Base-by-base conservation (phyloP, 2,329 filamentous ascomycete species). In the Sclerotinia glacialis region DNA sequence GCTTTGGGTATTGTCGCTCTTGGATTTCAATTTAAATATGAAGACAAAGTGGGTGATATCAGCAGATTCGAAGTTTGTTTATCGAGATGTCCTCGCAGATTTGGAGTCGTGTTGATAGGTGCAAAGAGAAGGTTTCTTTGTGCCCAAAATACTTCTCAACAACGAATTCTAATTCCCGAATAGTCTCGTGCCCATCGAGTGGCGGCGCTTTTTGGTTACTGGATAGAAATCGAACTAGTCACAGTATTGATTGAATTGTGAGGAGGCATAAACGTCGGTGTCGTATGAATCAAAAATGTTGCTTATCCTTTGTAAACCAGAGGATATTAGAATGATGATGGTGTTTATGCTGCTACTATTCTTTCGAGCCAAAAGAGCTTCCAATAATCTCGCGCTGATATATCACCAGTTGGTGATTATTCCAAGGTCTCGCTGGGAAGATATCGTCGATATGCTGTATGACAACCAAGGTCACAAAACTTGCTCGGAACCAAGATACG, bases 181-280 rank as follows among this genome's bases (percentile, higher is more conserved):
- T 60, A 31, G 56, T 60, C 56, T 60, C 42, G 56, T 60, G 56
- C 26, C 26, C 42, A 47, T 47, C 28, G 11, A 60, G 26, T 59
- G 42, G 55, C 44, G 55, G 55, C 55, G 55, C 55, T 31, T 28
- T 8, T 31, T 16, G 40, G 26, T 34, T 31, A 26, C 34, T 40
- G 34, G 14, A 16, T 42, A 3, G 53, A 56, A 40, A 11, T 56
- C 34, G 40, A 56, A 59, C 16, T 49, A 26, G 8, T 49, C 44
- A 49, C 44, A 37, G 14, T 34, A 23, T 21, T 37, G 5, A 50
- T 49, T 49, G 9, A 26, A 61, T 61, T 61, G 58, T 61, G 58
- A 34, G 8, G 28, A 54, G 28, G 31, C 28, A 44, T 50, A 40
- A 26, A 21, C 37, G 21, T 61, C 44, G 58, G 44, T 49, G 31